phyloP scores from a whole-genome alignment of 768 basidiomycete genomes.

The Trametes villosa region DNA sequence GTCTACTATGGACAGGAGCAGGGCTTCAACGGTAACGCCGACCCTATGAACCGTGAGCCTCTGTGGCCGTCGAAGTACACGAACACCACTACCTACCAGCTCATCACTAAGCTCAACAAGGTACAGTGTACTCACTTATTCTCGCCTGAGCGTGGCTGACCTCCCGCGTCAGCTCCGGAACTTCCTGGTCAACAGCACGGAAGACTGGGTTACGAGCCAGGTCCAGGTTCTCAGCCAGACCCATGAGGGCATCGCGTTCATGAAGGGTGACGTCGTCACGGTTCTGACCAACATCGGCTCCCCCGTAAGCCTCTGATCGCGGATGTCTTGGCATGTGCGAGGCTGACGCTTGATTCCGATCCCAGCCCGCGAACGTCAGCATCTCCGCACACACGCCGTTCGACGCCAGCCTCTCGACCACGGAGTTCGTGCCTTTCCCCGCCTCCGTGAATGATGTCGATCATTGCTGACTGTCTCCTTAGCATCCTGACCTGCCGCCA shows the following conservation, averaged over 20 bases:
- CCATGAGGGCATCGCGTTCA: slow-evolving; percentile 58
- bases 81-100: slow-evolving; percentile 58
- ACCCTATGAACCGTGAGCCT: slow-evolving; percentile 78
- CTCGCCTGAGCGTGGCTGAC: neutral
- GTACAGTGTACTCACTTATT: slow-evolving; percentile 35
- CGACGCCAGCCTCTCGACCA: slow-evolving; percentile 49
- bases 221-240: slow-evolving; percentile 56
- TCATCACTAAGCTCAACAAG: slow-evolving; percentile 64
- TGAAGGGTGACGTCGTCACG: slow-evolving; percentile 65
- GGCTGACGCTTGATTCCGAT: neutral
- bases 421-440: slow-evolving; percentile 51
- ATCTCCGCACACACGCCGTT: slow-evolving; percentile 64
- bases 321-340: neutral
- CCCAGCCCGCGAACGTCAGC: slow-evolving; percentile 59
- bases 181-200: slow-evolving; percentile 54
- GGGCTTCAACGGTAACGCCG: slow-evolving; percentile 60
- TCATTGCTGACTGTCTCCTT: neutral
- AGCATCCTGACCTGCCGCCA: slow-evolving; percentile 70
- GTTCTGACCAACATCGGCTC: slow-evolving; percentile 76
- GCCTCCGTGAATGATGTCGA: slow-evolving; percentile 6
- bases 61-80: slow-evolving; percentile 72
- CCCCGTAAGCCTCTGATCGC: slow-evolving; percentile 48
- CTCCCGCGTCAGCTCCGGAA: slow-evolving; percentile 56
- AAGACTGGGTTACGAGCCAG: slow-evolving; percentile 54
- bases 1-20: slow-evolving; percentile 87